A percentile compares a stretch with the other conserved stretches of the same genome.
These are phyloP conservation scores for Wickerhamomyces subpelliculosus DNA, from an alignment of 805 yeast genomes.

Conservation along the genomic window DNA sequence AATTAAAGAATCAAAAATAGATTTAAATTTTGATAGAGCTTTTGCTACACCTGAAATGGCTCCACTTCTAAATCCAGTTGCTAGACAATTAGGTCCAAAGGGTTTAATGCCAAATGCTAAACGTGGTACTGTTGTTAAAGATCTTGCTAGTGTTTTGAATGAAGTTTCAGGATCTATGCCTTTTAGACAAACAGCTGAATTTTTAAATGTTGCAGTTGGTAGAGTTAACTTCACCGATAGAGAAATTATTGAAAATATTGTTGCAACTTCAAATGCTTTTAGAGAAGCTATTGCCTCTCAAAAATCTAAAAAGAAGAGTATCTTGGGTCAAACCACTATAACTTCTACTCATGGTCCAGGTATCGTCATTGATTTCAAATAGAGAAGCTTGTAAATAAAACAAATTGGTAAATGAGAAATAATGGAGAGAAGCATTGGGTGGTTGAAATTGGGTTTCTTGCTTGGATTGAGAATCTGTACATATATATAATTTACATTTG, in stretches of 20 bases:
- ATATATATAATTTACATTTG: too few species aligned
- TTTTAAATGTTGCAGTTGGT: constrained; percentile 64
- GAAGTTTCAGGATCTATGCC: constrained; percentile 61
- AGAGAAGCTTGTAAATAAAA: neutral
- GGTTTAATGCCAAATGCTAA: constrained; percentile 85
- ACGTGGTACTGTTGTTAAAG: constrained; percentile 78
- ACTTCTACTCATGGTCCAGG: constrained; percentile 77
- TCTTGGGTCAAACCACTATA: constrained; percentile 62
- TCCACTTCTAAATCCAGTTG: constrained; percentile 55
- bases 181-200: constrained; percentile 65
- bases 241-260: constrained; percentile 65
- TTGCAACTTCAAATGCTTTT: constrained; percentile 59
- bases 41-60: constrained; percentile 82
- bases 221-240: constrained; percentile 71
- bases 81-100: constrained; percentile 79
- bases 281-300: constrained; percentile 45
- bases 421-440: too few species aligned
- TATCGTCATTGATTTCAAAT: constrained; percentile 49
- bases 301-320: constrained; percentile 59
- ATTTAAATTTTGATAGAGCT: constrained; percentile 61
- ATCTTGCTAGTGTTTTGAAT: constrained; percentile 46
- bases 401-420: too few species aligned
- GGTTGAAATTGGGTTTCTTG: neutral
- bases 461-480: too few species aligned
- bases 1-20: constrained; percentile 44